Evolutionary conservation across 2,329 filamentous ascomycete species (phyloP), one percentile per base, ranked within the genome.

Genomic region (Fusarium compactum): DNA sequence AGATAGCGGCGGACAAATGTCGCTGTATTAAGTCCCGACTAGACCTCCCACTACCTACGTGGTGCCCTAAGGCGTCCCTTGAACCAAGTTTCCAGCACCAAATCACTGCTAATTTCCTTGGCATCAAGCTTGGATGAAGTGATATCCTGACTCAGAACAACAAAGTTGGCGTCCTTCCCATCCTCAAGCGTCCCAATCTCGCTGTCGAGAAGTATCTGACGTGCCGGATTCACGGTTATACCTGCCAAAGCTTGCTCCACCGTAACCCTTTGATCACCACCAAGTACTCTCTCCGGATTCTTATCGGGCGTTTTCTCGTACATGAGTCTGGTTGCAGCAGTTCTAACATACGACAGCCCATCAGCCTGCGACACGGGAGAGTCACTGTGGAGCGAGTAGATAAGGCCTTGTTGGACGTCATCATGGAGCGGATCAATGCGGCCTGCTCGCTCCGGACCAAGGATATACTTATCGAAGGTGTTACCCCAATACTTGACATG

Each of bases 1-100:
- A 34, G 9, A 38, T 18, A 38, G 32, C 9, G 32, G 5, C 16
- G 16, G 8, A 48, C 15, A 48, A 7, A 7, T 22, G 24, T 5
- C 2, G 10, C 32, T 3, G 0, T 6, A 6, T 0, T 2, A 6
- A 6, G 16, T 38, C 18, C 18, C 18, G 1, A 38, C 5, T 38
- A n/a, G 34, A 38, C 2, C 9, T 18, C 25, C 10, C 8, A 29
- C 10, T 27, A 3, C 44, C 4, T 0, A 5, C 24, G 20, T n/a
- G 44, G 24, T 32, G 46, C 32, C 46, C n/a, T 22, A 3, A 48
- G 10, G 15, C 29, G 9, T 15, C 27, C 46, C n/a, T 22, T n/a
- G 24, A 22, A 48, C 46, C 27, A 48, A 11, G 46, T 48, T 34
- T 32, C 27, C 5, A 48, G 14, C 4, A 48, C 46, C 46, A n/a